These are phyloP conservation scores for Closterium sp. DNA, from an alignment of 139 green algal species.

Conservation along the genomic window DNA sequence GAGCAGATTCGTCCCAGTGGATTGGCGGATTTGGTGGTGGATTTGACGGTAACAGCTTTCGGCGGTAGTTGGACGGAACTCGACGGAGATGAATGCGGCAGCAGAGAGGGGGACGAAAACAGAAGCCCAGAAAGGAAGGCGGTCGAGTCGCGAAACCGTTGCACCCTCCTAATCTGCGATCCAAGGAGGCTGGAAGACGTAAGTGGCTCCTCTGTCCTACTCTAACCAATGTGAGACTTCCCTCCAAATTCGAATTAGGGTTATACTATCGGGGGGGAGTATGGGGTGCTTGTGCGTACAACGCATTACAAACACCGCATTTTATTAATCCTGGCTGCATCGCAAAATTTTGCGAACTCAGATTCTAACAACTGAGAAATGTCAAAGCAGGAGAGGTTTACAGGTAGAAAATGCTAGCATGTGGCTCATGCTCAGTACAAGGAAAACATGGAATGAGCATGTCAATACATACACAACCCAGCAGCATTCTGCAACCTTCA, in stretches of 20 bases:
- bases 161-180: neutral
- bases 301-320: too few relatives aligned
- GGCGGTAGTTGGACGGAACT: too few relatives aligned
- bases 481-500: neutral
- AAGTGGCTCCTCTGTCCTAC: neutral
- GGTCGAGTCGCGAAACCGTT: neutral
- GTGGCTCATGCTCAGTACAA: too few relatives aligned
- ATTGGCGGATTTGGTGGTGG: neutral
- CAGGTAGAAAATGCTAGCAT: too few relatives aligned
- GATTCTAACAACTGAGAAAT: too few relatives aligned
- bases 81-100: too few relatives aligned
- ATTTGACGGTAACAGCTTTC: neutral
- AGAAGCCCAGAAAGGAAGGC: neutral
- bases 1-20: neutral
- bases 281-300: too few relatives aligned
- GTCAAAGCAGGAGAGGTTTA: too few relatives aligned
- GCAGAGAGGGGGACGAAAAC: neutral
- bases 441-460: neutral
- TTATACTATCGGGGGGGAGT: neutral
- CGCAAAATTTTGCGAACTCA: too few relatives aligned
- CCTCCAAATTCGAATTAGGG: neutral
- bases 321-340: too few relatives aligned
- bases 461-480: neutral
- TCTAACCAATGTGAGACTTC: too few relatives aligned
- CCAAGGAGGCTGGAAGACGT: neutral